Conservation (phyloP, 768 basidiomycete genomes). For the Nevesoporus exiguus region DNA sequence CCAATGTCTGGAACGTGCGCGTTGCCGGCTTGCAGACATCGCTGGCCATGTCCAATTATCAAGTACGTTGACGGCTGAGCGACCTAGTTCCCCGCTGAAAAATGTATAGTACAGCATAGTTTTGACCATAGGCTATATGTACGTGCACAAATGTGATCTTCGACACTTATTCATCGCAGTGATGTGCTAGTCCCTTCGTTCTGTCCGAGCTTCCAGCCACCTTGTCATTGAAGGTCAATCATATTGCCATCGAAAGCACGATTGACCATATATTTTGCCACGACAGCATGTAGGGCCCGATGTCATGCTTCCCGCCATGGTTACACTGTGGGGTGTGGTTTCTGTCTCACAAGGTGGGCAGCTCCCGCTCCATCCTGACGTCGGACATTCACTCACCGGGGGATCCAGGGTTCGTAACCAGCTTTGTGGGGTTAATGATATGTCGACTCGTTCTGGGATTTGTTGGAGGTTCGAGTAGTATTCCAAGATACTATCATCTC, state of each 20-base stretch:
- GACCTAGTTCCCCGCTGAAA: constrained; percentile 29
- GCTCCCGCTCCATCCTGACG: background rate
- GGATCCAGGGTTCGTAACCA: constrained; percentile 42
- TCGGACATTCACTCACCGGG: background rate
- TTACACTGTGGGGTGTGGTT: background rate
- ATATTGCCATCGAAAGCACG: background rate
- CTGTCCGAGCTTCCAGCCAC: background rate
- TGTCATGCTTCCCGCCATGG: background rate
- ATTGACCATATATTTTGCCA: background rate
- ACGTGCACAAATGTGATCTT: background rate
- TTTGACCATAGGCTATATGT: constrained; percentile 24
- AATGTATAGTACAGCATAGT: constrained; percentile 32
- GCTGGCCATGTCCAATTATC: constrained; percentile 33
- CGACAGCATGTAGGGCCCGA: background rate
- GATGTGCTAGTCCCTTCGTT: background rate
- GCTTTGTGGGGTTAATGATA: constrained; percentile 50
- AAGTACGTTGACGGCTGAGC: constrained; percentile 13
- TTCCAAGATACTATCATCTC: background rate
- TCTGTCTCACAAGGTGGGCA: background rate
- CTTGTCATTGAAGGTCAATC: background rate
- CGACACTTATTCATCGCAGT: background rate
- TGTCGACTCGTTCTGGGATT: constrained; percentile 52
- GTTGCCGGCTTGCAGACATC: constrained; percentile 56
- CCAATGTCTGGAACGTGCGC: constrained; percentile 57
- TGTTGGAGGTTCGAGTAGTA: constrained; percentile 53